Base-by-base conservation (phyloP, 176 grass and related monocot species). In the Triticum monococcum region DNA sequence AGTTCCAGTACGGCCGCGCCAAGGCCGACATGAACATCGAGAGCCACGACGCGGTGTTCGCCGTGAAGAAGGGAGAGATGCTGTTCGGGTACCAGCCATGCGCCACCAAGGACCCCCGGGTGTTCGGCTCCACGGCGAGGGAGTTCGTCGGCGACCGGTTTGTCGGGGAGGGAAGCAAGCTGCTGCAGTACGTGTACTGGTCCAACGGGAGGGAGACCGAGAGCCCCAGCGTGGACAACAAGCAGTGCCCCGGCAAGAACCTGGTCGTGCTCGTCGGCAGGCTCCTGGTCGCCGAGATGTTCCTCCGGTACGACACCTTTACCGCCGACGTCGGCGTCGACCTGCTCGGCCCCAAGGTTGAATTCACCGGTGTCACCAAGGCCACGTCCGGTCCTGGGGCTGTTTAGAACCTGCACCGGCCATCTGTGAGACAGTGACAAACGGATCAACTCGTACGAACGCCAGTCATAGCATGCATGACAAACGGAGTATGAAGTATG, bases 271-370 rank as follows among this genome's bases (percentile, higher is more conserved):
- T 95, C 80, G 93, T 95, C 12, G 93, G 88, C 3, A 86, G 93
- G 89, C 89, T 95, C 61, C 57, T 95, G 26, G 37, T 95, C 10
- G 90, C 80, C 78, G 89, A 92, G 64, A 57, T 95, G 18, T 95
- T 95, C 85, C 89, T 92, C 65, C 93, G 90, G 8, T 95, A 95
- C 90, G 90, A 95, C 81, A 92, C 93, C 60, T 95, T 95, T 85
- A 56, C 82, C 14, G 82, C 88, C 60, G 72, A 56, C 3, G 82
- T 79, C 60, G 82, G 82, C 76, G 80, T 16, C 5, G 48, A 83
- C 2, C 79, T 89, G 24, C 89, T 89, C 59, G 92, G 89, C 33
- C 13, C 85, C 46, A 87, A 87, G 32, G 88, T 95, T 18, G 43
- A n/a, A 13, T 79, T 95, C 78, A 90, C 81, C 46, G 35, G 72